Percentiles rank a stretch among this genome's conserved stretches.
Evolutionary conservation across 2,329 filamentous ascomycete species (phyloP).

Genomic region (Scleromitrula shiraiana): DNA sequence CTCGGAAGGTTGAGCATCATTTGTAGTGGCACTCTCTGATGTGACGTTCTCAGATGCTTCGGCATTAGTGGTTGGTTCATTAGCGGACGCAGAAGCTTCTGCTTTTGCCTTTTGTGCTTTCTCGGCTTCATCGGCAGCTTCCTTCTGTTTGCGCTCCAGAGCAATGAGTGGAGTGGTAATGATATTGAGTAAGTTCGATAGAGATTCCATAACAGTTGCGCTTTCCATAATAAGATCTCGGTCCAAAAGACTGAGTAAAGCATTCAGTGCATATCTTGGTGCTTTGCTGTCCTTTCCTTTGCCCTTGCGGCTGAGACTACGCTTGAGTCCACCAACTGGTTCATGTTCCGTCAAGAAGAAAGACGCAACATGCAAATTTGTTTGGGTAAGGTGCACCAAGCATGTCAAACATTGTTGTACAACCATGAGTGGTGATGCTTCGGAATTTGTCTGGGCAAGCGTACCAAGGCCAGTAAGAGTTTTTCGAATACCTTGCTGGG

Average conservation of each 20-base stretch:
- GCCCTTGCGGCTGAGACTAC: conserved; percentile 70
- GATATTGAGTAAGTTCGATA: conserved; percentile 78
- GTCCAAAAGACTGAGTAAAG: conserved; percentile 77
- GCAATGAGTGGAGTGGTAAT: conserved; percentile 81
- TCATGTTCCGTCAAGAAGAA: conserved; percentile 96
- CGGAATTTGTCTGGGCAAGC: conserved; percentile 56
- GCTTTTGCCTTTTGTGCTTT: conserved; percentile 37
- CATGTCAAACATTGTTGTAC: conserved; percentile 91
- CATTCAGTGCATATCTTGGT: conserved; percentile 86
- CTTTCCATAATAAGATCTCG: conserved; percentile 96
- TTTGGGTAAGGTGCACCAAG: conserved; percentile 72
- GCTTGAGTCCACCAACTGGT: conserved; percentile 67
- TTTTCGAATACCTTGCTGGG: conserved; percentile 66
- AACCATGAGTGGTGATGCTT: conserved; percentile 88
- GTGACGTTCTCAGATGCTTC: not conserved
- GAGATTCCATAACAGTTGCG: conserved; percentile 89
- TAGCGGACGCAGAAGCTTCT: conserved; percentile 22
- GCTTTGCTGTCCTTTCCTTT: conserved; percentile 81
- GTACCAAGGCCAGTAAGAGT: conserved; percentile 52
- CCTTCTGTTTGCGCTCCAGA: conserved; percentile 75
- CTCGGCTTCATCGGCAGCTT: conserved; percentile 47
- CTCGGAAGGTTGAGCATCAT: not conserved
- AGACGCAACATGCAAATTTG: conserved; percentile 78
- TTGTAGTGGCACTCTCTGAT: conserved; percentile 13
- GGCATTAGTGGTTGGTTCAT: conserved; percentile 12